phyloP scores from a whole-genome alignment of 2,329 filamentous ascomycete species.

The Dothistroma septosporum region DNA sequence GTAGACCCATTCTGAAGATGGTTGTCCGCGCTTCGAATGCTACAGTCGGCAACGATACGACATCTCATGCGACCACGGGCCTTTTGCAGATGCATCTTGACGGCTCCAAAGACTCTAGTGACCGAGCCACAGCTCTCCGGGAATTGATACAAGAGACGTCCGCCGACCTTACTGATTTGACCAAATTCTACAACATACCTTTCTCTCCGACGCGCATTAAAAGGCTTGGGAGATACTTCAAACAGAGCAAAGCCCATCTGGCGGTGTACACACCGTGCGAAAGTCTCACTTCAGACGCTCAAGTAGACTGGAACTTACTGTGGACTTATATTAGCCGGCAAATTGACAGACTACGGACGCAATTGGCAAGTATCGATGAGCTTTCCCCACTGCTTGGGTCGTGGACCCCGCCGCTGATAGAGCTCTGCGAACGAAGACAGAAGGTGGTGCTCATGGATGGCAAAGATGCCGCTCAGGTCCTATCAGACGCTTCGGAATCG shows the following conservation, averaged over 20 bases:
- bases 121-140: background rate
- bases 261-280: slow-evolving; percentile 34
- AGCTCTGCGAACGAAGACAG: slow-evolving; percentile 49
- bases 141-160: slow-evolving; percentile 12
- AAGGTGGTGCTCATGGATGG: slow-evolving; percentile 43
- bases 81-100: background rate
- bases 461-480: slow-evolving; percentile 41
- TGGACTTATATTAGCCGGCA: slow-evolving; percentile 41
- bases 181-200: slow-evolving; percentile 48
- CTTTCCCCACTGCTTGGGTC: slow-evolving; percentile 9
- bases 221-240: slow-evolving; percentile 42
- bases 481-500: slow-evolving; percentile 37
- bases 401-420: slow-evolving; percentile 37
- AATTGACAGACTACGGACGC: slow-evolving; percentile 3
- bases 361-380: slow-evolving; percentile 31
- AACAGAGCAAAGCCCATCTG: slow-evolving; percentile 41
- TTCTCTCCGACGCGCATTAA: slow-evolving; percentile 42
- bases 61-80: background rate
- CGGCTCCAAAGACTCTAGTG: background rate
- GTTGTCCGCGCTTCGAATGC: background rate
- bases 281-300: slow-evolving; percentile 41
- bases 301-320: slow-evolving; percentile 50
- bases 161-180: slow-evolving; percentile 46
- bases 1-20: background rate
- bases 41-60: background rate